Evolutionary conservation across 2,329 filamentous ascomycete species (phyloP), one percentile per base, ranked within the genome.

Genomic region (Botrytis fabae): DNA sequence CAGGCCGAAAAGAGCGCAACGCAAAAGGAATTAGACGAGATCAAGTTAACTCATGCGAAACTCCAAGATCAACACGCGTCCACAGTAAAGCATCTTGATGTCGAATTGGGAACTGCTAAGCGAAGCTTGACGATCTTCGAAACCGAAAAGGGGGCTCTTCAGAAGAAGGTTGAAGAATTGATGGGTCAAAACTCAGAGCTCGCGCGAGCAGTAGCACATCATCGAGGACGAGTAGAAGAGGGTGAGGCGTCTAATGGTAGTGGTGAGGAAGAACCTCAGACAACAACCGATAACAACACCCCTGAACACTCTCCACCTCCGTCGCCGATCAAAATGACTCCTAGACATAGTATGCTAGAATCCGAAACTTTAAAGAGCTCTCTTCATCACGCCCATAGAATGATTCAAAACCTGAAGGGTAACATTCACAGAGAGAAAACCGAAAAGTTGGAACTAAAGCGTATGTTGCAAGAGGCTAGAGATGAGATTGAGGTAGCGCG

Each of bases 361-460:
- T 92, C 94, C 0, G 96, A 99, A 84, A 99, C 96, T 0, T 85
- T 99, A 77, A 97, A 96, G 84, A 97, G 95, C 71, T 98, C 95
- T 40, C 87, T 98, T 42, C 92, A 94, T 77, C 96, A 99, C 81
- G 95, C 96, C 57, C 96, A 98, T 82, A 90, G 95, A 73, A 98
- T 97, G 84, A 98, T 99, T 74, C 95, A 98, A 81, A 97, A 94
- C 79, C 89, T 98, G 78, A 94, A 97, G 83, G 94, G 92, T 81
- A 97, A 95, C 79, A 93, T 98, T 64, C 95, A 99, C 82, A 92
- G 96, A 48, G 96, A 99, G 82, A 99, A 98, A 90, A 98, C 95
- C 0, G 96, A 99, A 82, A 99, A 98, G 85, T 89, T 98, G 42
- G 96, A 99, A 83, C 88, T 98, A 71, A 95, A 94, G 83, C 92